Evolutionary conservation across 805 yeast species (phyloP).

Genomic region (Starmerella powellii): DNA sequence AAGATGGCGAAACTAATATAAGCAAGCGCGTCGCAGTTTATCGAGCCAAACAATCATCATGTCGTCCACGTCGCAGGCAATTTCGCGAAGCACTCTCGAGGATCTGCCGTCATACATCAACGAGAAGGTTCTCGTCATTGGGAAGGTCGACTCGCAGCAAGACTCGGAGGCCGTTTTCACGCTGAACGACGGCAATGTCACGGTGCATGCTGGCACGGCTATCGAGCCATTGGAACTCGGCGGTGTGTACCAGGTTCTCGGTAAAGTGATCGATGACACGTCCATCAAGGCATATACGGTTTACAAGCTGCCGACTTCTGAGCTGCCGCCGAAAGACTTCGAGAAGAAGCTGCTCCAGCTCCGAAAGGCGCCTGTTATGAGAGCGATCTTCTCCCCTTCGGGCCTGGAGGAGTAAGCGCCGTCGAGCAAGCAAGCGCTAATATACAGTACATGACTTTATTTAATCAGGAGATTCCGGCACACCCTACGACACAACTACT

Average conservation of each 20-base stretch:
- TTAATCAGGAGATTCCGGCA: not conserved
- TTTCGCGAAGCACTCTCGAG: constrained; percentile 4
- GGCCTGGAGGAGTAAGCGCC: not conserved
- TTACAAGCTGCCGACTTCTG: constrained; percentile 21
- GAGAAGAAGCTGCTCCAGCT: constrained; percentile 5
- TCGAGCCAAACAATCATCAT: not conserved
- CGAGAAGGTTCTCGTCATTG: constrained; percentile 27
- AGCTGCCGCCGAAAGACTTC: constrained; percentile 15
- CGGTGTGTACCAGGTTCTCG: constrained; percentile 29
- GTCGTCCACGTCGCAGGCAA: not conserved
- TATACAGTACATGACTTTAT: not conserved
- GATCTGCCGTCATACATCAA: constrained; percentile 9
- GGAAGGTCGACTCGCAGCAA: constrained; percentile 25
- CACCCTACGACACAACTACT: no score
- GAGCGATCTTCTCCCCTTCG: constrained; percentile 3
- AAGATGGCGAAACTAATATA: no score
- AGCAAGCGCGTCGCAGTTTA: no score
- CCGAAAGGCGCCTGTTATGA: constrained; percentile 10
- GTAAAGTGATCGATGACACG: constrained; percentile 27
- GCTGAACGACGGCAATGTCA: constrained; percentile 25
- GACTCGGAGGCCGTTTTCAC: constrained; percentile 25
- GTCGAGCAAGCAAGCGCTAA: not conserved
- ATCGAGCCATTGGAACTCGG: constrained; percentile 22
- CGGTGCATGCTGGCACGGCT: constrained; percentile 21
- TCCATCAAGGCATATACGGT: constrained; percentile 22